Evolutionary conservation across 2,329 filamentous ascomycete genomes (phyloP), one percentile per base, ranked within the genome.

Genomic region (Alternaria solani): DNA sequence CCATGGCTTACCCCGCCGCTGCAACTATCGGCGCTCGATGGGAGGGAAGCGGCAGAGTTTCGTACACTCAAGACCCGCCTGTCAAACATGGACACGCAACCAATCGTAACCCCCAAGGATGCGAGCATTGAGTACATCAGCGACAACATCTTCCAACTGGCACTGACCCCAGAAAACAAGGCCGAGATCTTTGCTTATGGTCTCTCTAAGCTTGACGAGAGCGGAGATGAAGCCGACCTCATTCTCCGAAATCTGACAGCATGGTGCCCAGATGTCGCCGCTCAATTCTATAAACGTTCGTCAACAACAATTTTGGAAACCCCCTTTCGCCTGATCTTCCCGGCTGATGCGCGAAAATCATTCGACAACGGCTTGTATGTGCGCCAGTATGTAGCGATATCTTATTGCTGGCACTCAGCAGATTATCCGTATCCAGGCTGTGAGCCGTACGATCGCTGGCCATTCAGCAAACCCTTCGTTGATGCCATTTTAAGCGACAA

Each of bases 401-500:
- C 66, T 1, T 68, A 67, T 38, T 68, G 66, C 30, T 67, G 66
- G 66, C 57, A 57, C 16, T 61, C 62, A 5, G 34, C 46, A 3
- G 52, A 65, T 5, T 67, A 63, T 25, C 18, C 61, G 5, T 55
- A 55, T 3, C 12, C 58, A 18, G 48, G 44, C 1, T 65, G 61
- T 42, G 32, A 60, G 23, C 53, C 51, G 23, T 18, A 65, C 26
- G 64, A 55, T n/a, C 34, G 30, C 28, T 68, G 66, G 66, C 64
- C 66, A 0, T 57, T 67, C 7, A 67, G 64, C 48, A 67, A 61
- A 12, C 55, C 58, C 1, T 64, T 67, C 16, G 64, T 67, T 1
- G 58, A 68, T 2, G 66, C 64, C 1, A 67, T 67, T 4, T n/a
- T 68, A n/a, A 3, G 39, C 5, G 66, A 63, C 28, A 68, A 67